phyloP scores from a whole-genome alignment of 2,329 filamentous ascomycete genomes.

The Pseudogymnoascus sp. region DNA sequence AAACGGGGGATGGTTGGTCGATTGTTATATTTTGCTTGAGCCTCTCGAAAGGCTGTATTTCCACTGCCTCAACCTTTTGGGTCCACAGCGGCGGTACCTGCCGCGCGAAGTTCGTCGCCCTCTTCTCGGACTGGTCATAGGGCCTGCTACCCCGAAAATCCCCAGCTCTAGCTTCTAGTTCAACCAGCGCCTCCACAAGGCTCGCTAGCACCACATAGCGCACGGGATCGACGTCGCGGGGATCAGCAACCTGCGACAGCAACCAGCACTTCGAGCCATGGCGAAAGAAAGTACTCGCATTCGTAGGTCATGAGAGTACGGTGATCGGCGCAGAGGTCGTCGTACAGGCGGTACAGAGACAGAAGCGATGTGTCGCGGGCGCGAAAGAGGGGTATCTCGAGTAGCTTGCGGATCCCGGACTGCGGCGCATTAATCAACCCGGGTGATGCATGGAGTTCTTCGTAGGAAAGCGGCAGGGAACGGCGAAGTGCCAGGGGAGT shows the following conservation, averaged over 20 bases:
- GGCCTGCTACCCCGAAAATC: not conserved
- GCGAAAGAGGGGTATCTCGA: constrained; percentile 24
- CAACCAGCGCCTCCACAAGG: constrained; percentile 23
- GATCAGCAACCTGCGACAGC: constrained; percentile 22
- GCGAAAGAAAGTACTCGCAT: constrained; percentile 24
- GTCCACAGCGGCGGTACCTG: not conserved
- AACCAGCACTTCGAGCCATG: constrained; percentile 20
- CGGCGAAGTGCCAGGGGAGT: not conserved
- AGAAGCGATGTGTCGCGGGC: constrained; percentile 26
- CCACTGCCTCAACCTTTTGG: not conserved
- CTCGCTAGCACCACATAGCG: constrained; percentile 26
- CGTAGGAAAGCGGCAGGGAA: not conserved
- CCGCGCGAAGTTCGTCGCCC: not conserved
- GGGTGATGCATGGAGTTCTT: not conserved
- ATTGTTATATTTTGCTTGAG: too few relatives aligned
- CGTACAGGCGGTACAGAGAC: constrained; percentile 27
- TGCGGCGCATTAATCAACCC: not conserved
- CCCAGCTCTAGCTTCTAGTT: constrained; percentile 17
- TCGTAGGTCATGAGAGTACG: not conserved
- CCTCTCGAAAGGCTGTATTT: too few relatives aligned
- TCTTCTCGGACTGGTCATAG: not conserved
- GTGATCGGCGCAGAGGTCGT: constrained; percentile 9
- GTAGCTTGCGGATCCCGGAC: constrained; percentile 21
- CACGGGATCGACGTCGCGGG: constrained; percentile 22
- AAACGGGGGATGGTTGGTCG: too few relatives aligned